These are phyloP conservation scores for Actinidia arguta DNA, from an alignment of 179 eudicot species.

Conservation along the genomic window DNA sequence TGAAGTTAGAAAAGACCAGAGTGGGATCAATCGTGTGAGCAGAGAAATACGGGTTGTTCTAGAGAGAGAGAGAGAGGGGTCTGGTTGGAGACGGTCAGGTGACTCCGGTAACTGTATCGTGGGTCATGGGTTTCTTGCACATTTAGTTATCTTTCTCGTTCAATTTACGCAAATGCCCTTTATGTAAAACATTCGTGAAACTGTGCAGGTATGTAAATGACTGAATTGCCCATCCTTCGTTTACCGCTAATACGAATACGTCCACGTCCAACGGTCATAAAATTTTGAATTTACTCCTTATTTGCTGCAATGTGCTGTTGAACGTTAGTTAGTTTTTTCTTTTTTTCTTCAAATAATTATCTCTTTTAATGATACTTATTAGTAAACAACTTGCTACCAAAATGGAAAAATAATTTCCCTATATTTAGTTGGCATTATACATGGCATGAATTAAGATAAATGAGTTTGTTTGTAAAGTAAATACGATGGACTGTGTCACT, in stretches of 20 bases:
- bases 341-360: too few species aligned
- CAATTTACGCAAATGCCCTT: background rate
- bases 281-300: background rate
- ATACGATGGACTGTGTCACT: too few species aligned
- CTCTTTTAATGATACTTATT: too few species aligned
- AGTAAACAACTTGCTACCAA: too few species aligned
- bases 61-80: slow-evolving; percentile 16
- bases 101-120: slow-evolving; percentile 12
- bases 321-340: too few species aligned
- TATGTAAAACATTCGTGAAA: too few species aligned
- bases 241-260: background rate
- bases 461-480: too few species aligned
- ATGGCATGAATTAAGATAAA: too few species aligned
- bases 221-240: background rate
- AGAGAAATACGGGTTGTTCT: background rate
- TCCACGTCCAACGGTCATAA: background rate
- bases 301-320: too few species aligned
- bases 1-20: background rate
- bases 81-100: slow-evolving; percentile 11
- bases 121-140: background rate
- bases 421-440: too few species aligned
- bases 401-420: too few species aligned
- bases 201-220: too few species aligned
- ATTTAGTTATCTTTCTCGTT: background rate
- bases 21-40: slow-evolving; percentile 13